phyloP scores from a whole-genome alignment of 305 asterid genomes.

The Rubia peregrina region DNA sequence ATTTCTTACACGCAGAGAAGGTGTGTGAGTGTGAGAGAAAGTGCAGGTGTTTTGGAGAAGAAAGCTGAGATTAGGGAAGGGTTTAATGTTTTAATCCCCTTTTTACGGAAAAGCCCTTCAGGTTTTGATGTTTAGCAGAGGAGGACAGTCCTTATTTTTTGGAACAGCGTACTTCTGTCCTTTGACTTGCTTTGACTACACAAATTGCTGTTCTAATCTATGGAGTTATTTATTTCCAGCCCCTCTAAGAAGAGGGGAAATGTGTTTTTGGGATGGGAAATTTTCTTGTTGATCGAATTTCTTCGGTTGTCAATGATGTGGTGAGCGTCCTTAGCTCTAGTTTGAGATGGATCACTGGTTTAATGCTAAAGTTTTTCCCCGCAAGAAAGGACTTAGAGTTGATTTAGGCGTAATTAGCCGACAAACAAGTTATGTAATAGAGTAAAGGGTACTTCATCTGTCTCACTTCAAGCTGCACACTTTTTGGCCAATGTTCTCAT shows the following conservation, averaged over 20 bases:
- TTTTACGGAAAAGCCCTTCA: background rate
- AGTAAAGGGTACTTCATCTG: too few relatives aligned
- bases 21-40: slow-evolving; percentile 10
- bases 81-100: slow-evolving; percentile 1
- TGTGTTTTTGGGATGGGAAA: background rate
- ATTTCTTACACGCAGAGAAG: slow-evolving; percentile 10
- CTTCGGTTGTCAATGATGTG: background rate
- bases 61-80: background rate
- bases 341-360: background rate
- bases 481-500: too few relatives aligned
- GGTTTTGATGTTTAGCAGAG: background rate
- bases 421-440: too few relatives aligned
- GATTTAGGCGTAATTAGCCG: too few relatives aligned
- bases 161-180: background rate
- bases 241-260: slow-evolving; percentile 1
- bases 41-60: background rate
- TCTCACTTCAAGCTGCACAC: too few relatives aligned
- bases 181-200: background rate
- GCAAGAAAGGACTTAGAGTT: too few relatives aligned
- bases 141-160: background rate
- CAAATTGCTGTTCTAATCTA: background rate
- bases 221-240: slow-evolving; percentile 3
- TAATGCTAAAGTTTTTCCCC: background rate
- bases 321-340: background rate
- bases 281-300: background rate